Evolutionary conservation across 2,329 filamentous ascomycete species (phyloP), one percentile per base, ranked within the genome.

Genomic region (Botrytis medusae): DNA sequence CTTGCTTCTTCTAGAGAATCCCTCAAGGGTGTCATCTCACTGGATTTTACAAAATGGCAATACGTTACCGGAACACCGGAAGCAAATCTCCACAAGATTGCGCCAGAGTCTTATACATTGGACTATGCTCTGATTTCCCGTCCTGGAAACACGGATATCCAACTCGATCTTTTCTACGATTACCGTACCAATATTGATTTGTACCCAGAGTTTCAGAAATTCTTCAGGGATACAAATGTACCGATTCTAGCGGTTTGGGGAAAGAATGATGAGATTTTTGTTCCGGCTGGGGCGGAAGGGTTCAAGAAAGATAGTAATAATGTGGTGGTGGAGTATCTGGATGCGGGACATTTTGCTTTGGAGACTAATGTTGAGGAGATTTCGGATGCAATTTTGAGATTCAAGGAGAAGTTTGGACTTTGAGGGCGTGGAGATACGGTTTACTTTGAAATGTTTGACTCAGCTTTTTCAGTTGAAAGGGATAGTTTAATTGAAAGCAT

Each of bases 201-300:
- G n/a, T 90, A 90, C 77, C 85, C 86, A 0, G 76, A 82, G 18
- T 89, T 88, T 72, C 89, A 91, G 46, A 81, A 84, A 64, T 90
- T 87, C 74, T 85, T 90, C 62, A 81, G 85, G 6, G 79, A 82
- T 12, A 85, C 82, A 0, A 80, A 85, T 65, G 84, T 89, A 0
- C 88, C 88, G 0, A 77, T 90, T 5, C 78, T 91, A 74, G 87
- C 87, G 1, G 83, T 86, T 5, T 91, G 89, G 89, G 88, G 89
- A 0, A 86, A 86, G 80, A 84, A 87, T 73, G 88, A 90, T 81
- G 76, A 78, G 4, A 85, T 87, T 46, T 88, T 88, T 76, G 78
- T 86, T 0, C 76, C 84, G 0, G 75, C 83, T 0, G 88, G 88
- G 0, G 88, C 88, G 0, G 84, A 88, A 80, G 87, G 87, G 0